These are phyloP conservation scores for Lentinus brumalis DNA, from an alignment of 768 basidiomycete species.

Conservation along the genomic window DNA sequence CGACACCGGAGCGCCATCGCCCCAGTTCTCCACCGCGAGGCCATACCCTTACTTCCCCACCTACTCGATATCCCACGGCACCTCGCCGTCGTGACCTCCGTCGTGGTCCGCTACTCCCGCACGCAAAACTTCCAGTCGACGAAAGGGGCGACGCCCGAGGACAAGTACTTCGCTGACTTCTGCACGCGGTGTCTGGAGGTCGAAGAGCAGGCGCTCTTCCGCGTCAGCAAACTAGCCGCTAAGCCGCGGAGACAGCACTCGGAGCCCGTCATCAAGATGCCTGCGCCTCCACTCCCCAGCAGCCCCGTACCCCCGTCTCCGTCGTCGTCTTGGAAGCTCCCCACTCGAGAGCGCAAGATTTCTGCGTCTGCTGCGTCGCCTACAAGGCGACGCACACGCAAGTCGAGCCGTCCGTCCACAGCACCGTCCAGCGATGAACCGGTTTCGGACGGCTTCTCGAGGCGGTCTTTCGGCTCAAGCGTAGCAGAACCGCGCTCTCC, in stretches of 20 bases:
- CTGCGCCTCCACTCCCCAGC: slow-evolving; percentile 12
- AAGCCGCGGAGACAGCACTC: slow-evolving; percentile 16
- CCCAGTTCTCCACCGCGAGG: slow-evolving; percentile 63
- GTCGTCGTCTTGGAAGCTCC: slow-evolving; percentile 15
- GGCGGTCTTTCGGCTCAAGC: slow-evolving; percentile 4
- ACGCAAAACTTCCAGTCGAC: slow-evolving; percentile 33
- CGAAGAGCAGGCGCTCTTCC: slow-evolving; percentile 66
- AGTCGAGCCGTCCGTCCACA: slow-evolving; percentile 37
- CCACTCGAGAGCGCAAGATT: slow-evolving; percentile 18
- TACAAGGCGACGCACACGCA: slow-evolving; percentile 1
- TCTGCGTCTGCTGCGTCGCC: slow-evolving; percentile 9
- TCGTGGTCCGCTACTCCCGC: slow-evolving; percentile 66
- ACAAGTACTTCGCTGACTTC: slow-evolving; percentile 53
- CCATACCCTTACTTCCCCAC: slow-evolving; percentile 72
- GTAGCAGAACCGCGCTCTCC: slow-evolving; percentile 9
- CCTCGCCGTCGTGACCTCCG: slow-evolving; percentile 73
- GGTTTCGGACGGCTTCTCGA: neutral
- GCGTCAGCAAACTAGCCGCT: slow-evolving; percentile 62
- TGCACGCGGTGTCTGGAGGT: slow-evolving; percentile 65
- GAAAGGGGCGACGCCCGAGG: slow-evolving; percentile 21
- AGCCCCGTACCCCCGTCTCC: slow-evolving; percentile 18
- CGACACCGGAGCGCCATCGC: slow-evolving; percentile 58
- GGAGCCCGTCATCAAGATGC: slow-evolving; percentile 13
- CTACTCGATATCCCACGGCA: slow-evolving; percentile 79
- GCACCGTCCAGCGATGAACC: slow-evolving; percentile 42